Evolutionary conservation across 106 monocot species (phyloP).

Genomic region (Apostasia ramifera): DNA sequence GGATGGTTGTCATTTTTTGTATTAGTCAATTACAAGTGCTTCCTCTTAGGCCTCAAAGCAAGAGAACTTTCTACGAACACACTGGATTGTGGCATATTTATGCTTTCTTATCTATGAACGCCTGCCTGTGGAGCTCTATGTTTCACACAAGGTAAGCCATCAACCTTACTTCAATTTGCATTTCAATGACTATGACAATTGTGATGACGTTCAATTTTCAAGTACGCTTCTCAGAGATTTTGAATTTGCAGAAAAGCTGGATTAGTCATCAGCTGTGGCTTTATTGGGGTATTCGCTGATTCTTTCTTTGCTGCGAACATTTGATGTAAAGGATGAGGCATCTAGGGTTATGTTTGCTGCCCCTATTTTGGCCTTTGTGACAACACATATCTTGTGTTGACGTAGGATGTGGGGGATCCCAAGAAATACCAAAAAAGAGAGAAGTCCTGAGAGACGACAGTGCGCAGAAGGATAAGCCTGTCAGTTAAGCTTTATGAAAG

Average conservation of each 20-base stretch:
- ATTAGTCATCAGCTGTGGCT: slow-evolving; percentile 90
- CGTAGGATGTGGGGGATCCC: no score
- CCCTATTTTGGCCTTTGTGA: slow-evolving; percentile 77
- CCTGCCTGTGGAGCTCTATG: slow-evolving; percentile 89
- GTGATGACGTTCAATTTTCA: not conserved
- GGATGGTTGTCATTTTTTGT: slow-evolving; percentile 89
- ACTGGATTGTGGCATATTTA: slow-evolving; percentile 89
- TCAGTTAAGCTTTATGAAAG: no score
- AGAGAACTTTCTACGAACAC: slow-evolving; percentile 77
- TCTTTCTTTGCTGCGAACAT: slow-evolving; percentile 62
- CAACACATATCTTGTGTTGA: slow-evolving; percentile 64
- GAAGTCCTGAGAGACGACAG: no score
- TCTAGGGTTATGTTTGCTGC: slow-evolving; percentile 79
- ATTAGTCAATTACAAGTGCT: slow-evolving; percentile 49
- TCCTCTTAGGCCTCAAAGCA: slow-evolving; percentile 66
- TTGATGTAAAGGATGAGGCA: slow-evolving; percentile 78
- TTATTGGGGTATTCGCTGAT: slow-evolving; percentile 78
- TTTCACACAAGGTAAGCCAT: slow-evolving; percentile 68
- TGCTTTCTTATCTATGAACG: slow-evolving; percentile 71
- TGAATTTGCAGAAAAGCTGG: slow-evolving; percentile 79
- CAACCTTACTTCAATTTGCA: not conserved
- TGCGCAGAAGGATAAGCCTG: no score
- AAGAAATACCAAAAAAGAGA: no score
- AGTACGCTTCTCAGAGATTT: slow-evolving; percentile 34
- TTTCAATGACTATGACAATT: not conserved